Evolutionary conservation across 176 grass and related monocot species (phyloP).

Genomic region (Cymbopogon citratus): DNA sequence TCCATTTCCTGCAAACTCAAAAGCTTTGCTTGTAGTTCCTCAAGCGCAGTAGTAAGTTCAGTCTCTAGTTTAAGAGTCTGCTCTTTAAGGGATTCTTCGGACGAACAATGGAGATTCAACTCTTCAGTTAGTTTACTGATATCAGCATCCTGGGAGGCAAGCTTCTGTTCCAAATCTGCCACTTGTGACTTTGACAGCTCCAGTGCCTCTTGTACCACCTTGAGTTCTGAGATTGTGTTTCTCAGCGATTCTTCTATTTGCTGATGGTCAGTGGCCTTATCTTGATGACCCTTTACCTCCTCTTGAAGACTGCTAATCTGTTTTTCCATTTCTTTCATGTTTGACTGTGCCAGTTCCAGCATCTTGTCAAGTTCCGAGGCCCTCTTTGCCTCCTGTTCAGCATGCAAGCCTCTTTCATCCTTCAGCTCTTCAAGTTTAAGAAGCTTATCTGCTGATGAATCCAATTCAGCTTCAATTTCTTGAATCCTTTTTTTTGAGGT

Average conservation of each 20-base stretch:
- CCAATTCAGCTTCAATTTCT: constrained; percentile 50
- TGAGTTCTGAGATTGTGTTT: constrained; percentile 53
- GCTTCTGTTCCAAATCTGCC: constrained; percentile 63
- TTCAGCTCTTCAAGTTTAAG: constrained; percentile 59
- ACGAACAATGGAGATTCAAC: constrained; percentile 44
- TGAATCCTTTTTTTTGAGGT: constrained; percentile 52
- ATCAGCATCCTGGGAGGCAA: constrained; percentile 53
- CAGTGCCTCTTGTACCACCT: constrained; percentile 53
- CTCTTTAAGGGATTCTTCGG: constrained; percentile 64
- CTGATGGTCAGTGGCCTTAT: constrained; percentile 45
- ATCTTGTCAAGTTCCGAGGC: constrained; percentile 64
- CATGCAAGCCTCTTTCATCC: constrained; percentile 57
- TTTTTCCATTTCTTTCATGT: constrained; percentile 70
- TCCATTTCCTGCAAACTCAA: constrained; percentile 47
- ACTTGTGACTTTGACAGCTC: constrained; percentile 63
- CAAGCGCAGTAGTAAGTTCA: constrained; percentile 35
- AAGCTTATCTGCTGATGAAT: constrained; percentile 44
- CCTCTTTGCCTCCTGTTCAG: constrained; percentile 61
- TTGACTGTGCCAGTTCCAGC: constrained; percentile 49
- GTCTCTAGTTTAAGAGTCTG: constrained; percentile 50
- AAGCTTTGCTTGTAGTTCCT: constrained; percentile 52
- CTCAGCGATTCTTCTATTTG: constrained; percentile 59
- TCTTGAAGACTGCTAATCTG: constrained; percentile 59
- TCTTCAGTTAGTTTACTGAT: constrained; percentile 67
- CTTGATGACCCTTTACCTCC: constrained; percentile 56